Conservation (phyloP, 1,139 yeast genomes). For the Lizanozyma gosingica region DNA sequence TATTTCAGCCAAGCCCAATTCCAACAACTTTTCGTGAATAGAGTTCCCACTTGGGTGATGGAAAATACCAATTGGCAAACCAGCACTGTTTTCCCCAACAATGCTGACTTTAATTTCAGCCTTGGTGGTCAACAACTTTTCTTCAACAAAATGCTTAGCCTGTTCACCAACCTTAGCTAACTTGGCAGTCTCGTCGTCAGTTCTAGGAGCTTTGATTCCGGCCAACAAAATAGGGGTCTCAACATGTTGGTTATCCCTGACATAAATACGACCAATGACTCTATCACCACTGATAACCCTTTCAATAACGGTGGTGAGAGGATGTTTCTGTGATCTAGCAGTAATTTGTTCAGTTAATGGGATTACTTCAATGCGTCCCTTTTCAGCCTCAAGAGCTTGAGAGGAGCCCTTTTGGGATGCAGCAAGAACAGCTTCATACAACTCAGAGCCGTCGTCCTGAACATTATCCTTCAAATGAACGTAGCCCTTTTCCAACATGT, state of each 20-base stretch:
- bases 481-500: constrained; percentile 48
- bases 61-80: constrained; percentile 52
- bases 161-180: constrained; percentile 51
- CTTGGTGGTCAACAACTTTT: constrained; percentile 56
- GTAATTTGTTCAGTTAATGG: constrained; percentile 30
- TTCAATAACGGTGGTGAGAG: constrained; percentile 58
- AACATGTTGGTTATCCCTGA: constrained; percentile 32
- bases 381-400: constrained; percentile 39
- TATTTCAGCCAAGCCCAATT: constrained; percentile 63
- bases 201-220: constrained; percentile 66
- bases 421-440: constrained; percentile 26
- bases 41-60: constrained; percentile 67
- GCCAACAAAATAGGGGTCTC: constrained; percentile 59
- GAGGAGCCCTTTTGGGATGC: constrained; percentile 31
- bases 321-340: constrained; percentile 27
- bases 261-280: constrained; percentile 47
- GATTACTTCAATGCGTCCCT: constrained; percentile 34
- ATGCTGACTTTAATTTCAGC: constrained; percentile 43
- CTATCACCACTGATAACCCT: constrained; percentile 76
- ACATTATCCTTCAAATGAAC: constrained; percentile 57
- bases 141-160: constrained; percentile 59
- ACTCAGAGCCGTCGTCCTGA: constrained; percentile 15
- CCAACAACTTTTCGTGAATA: constrained; percentile 59
- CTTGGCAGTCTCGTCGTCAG: constrained; percentile 38
- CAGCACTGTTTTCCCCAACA: constrained; percentile 53